Evolutionary conservation across 345 rosid species (phyloP).

Genomic region (Eucalyptus tenuipes): DNA sequence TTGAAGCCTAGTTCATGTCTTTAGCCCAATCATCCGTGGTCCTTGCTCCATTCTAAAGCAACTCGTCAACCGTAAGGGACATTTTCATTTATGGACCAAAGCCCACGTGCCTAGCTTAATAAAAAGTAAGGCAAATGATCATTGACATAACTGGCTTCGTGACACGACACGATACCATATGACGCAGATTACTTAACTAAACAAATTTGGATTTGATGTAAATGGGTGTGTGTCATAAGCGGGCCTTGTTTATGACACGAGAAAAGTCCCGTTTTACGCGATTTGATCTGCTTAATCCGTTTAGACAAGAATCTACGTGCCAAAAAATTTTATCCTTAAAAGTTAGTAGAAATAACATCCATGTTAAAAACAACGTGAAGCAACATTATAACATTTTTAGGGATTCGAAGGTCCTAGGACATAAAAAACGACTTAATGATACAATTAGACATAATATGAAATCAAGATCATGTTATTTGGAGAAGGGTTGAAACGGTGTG

Average conservation of each 20-base stretch:
- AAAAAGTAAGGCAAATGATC: background rate
- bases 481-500: background rate
- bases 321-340: background rate
- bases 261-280: rapidly evolving
- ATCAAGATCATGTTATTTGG: background rate
- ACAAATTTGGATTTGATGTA: background rate
- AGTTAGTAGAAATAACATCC: background rate
- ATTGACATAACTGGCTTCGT: background rate
- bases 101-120: background rate
- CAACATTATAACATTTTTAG: background rate
- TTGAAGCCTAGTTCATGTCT: background rate
- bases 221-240: background rate
- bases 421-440: background rate
- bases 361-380: background rate
- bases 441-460: background rate
- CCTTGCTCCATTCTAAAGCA: background rate
- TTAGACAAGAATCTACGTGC: background rate
- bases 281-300: rapidly evolving
- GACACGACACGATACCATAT: background rate
- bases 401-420: background rate
- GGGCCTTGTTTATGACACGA: background rate
- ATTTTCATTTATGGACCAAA: background rate
- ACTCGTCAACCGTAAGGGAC: background rate
- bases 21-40: background rate
- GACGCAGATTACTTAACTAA: rapidly evolving